phyloP scores from a whole-genome alignment of 2,329 filamentous ascomycete genomes.

The Xylaria sp. region DNA sequence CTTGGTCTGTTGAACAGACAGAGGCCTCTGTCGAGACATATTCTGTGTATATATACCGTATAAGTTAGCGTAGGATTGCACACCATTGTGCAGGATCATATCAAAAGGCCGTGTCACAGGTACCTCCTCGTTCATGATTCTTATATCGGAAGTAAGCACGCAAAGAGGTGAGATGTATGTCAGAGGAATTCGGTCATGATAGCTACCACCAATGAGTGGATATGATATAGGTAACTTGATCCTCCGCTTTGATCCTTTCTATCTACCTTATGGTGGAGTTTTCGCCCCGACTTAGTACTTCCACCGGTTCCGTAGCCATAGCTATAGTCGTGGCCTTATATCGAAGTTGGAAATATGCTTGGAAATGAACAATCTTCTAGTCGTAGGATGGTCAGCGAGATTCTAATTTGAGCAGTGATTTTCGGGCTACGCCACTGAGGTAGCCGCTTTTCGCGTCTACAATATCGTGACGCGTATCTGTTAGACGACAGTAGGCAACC shows the following conservation, averaged over 20 bases:
- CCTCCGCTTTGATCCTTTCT: not conserved
- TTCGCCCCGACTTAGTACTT: not conserved
- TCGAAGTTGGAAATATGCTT: not conserved
- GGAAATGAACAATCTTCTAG: not conserved
- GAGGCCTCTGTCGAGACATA: slow-evolving; percentile 3
- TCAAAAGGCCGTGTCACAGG: not conserved
- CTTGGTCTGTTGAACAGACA: slow-evolving; percentile 1
- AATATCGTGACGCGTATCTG: not conserved
- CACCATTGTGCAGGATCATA: slow-evolving; percentile 1
- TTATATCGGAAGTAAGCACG: slow-evolving; percentile 10
- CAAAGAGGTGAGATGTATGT: slow-evolving; percentile 6
- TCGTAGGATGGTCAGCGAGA: slow-evolving; percentile 7
- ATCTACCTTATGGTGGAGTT: not conserved
- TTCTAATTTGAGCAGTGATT: slow-evolving; percentile 11
- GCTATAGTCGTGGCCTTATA: not conserved
- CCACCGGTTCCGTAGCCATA: not conserved
- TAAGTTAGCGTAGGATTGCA: slow-evolving; percentile 21
- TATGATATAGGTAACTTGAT: not conserved
- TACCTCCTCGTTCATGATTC: slow-evolving; percentile 13
- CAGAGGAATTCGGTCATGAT: not conserved
- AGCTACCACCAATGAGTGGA: not conserved
- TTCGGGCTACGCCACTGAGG: not conserved
- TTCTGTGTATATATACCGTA: slow-evolving; percentile 8
- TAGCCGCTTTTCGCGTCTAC: not conserved
- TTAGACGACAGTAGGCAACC: not conserved